A percentile compares a stretch with the other conserved stretches of the same genome.
These are phyloP conservation scores for Cladosporium sp. DNA, from an alignment of 2,329 filamentous ascomycete genomes.

Conservation along the genomic window DNA sequence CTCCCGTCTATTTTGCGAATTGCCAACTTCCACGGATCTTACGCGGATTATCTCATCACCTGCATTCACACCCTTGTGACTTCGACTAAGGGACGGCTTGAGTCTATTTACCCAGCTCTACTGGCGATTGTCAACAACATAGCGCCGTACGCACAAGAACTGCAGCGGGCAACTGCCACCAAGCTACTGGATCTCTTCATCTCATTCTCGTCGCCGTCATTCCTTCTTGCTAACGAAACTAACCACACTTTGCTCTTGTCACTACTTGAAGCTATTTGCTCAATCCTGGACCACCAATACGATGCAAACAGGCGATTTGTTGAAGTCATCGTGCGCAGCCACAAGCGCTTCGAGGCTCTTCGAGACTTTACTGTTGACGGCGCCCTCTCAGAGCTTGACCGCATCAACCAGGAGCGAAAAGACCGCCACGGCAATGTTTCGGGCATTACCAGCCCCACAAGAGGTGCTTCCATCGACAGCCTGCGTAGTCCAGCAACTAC, in stretches of 20 bases:
- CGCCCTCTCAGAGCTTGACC: slow-evolving; percentile 85
- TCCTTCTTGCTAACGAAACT: slow-evolving; percentile 84
- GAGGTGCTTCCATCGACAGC: slow-evolving; percentile 57
- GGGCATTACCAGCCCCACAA: slow-evolving; percentile 31
- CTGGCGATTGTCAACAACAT: slow-evolving; percentile 92
- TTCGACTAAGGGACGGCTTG: slow-evolving; percentile 81
- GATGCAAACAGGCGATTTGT: slow-evolving; percentile 68
- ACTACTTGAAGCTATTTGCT: slow-evolving; percentile 81
- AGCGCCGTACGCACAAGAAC: slow-evolving; percentile 72
- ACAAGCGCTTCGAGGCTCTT: slow-evolving; percentile 77
- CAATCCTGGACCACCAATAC: slow-evolving; percentile 77
- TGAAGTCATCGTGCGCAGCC: slow-evolving; percentile 71
- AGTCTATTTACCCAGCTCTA: slow-evolving; percentile 86
- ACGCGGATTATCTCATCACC: slow-evolving; percentile 81
- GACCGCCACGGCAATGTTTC: slow-evolving; percentile 20
- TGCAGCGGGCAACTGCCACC: slow-evolving; percentile 69
- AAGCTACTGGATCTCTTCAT: slow-evolving; percentile 84
- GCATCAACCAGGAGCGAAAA: slow-evolving; percentile 67
- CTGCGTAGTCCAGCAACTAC: slow-evolving; percentile 57
- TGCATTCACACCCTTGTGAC: slow-evolving; percentile 82
- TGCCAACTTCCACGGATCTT: slow-evolving; percentile 78
- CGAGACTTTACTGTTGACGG: slow-evolving; percentile 87
- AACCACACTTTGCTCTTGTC: slow-evolving; percentile 80
- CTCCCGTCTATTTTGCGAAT: slow-evolving; percentile 78
- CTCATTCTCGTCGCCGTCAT: slow-evolving; percentile 90